phyloP scores from a whole-genome alignment of 2,329 filamentous ascomycete species.

The Boeremia lycopersici region DNA sequence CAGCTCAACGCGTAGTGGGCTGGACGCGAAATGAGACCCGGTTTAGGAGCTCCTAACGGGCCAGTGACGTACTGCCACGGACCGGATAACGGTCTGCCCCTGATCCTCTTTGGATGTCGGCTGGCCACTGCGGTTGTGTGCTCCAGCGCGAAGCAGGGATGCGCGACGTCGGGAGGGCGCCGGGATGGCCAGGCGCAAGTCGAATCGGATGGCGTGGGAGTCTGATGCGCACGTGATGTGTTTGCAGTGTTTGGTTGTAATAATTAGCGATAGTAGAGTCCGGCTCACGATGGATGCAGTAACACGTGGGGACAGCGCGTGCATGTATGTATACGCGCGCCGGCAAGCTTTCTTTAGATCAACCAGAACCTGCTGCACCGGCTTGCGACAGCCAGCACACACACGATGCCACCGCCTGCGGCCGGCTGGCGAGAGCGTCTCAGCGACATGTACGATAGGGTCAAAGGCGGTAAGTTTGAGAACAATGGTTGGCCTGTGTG shows the following conservation, averaged over 20 bases:
- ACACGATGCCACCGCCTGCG: conserved; percentile 44
- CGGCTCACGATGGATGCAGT: neutral
- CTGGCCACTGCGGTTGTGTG: conserved; percentile 18
- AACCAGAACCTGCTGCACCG: neutral
- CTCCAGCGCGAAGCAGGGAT: conserved; percentile 26
- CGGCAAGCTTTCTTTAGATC: neutral
- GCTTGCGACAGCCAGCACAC: conserved; percentile 14
- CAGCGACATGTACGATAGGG: conserved; percentile 39
- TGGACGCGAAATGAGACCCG: conserved; percentile 36
- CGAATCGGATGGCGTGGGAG: conserved; percentile 8
- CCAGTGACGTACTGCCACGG: conserved; percentile 43
- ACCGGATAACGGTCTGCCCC: conserved; percentile 21
- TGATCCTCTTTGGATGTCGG: conserved; percentile 24
- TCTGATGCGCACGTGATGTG: conserved; percentile 22
- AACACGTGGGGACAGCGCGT: conserved; percentile 10
- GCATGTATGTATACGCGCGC: conserved; percentile 12
- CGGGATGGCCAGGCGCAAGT: conserved; percentile 11
- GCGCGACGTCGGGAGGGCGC: conserved; percentile 23
- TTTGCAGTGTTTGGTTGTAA: conserved; percentile 5
- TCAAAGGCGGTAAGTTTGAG: conserved; percentile 46
- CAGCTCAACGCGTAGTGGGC: conserved; percentile 34
- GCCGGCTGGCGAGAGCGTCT: conserved; percentile 41
- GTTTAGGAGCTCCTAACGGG: conserved; percentile 26
- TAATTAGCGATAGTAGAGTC: conserved; percentile 6
- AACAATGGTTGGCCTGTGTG: conserved; percentile 40